Base-by-base conservation (phyloP, 2,329 filamentous ascomycete species). In the Fonsecaea pedrosoi region DNA sequence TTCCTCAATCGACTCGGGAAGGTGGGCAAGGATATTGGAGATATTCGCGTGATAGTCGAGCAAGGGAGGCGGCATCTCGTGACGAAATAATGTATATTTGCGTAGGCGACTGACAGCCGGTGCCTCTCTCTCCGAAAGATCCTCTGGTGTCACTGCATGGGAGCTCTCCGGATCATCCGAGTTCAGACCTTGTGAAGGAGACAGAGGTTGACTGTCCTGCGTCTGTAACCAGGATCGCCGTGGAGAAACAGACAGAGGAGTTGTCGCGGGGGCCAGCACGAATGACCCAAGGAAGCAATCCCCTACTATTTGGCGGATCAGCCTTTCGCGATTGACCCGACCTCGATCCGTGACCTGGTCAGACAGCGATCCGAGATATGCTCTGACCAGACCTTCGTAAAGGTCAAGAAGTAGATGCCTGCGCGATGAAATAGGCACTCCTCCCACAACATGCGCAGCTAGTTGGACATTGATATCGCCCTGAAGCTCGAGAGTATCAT, bases 321-420 rank as follows among this genome's bases (percentile, higher is more conserved):
- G 53, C 30, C 62, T 68, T 59, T 72, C 70, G 9, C 69, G 63
- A 50, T 67, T 66, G 54, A 71, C 66, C n/a, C 70, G 65, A 58
- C 65, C 59, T 25, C 67, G 69, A 64, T 69, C 65, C 13, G 63
- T 68, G 10, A 69, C 35, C 12, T 64, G 40, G 4, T 53, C 15
- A 1, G 68, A 64, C 9, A 71, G 66, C 30, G 64, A 42, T 15
- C 58, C 48, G 35, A 70, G 57, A 35, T 67, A 69, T 13, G 42
- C 8, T 10, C 10, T 35, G 12, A 66, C 38, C 7, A 64, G 37
- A 1, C 59, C 7, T 4, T 72, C 57, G 21, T 70, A 70, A 25
- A 64, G 6, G 10, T 38, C 21, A 21, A 66, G 55, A 40, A 61
- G 42, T 21, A 30, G 32, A 32, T 53, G 15, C 4, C 13, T 53